These are phyloP conservation scores for Echria macrotheca DNA, from an alignment of 495 filamentous ascomycete genomes.

Conservation along the genomic window DNA sequence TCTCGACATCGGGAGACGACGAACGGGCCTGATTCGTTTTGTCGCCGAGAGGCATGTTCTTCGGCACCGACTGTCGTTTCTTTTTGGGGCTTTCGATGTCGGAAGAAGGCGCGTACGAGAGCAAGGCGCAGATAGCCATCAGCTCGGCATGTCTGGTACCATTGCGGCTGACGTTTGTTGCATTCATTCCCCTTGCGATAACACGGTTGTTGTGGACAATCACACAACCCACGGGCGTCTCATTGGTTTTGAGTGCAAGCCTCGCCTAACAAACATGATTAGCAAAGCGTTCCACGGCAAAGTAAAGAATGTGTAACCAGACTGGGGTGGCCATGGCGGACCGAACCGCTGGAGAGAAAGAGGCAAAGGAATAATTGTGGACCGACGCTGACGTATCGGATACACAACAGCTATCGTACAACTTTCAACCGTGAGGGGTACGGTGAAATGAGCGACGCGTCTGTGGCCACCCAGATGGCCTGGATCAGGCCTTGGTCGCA, in stretches of 20 bases:
- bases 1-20: constrained; percentile 5
- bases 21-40: constrained; percentile 15
- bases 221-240: constrained; percentile 96
- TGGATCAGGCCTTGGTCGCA: no score
- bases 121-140: constrained; percentile 64
- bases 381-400: constrained; percentile 6
- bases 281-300: no score
- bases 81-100: constrained; percentile 15
- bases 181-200: constrained; percentile 88
- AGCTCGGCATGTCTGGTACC: constrained; percentile 95
- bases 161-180: constrained; percentile 80
- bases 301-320: no score
- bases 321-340: no score
- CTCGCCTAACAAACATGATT: constrained; percentile 53
- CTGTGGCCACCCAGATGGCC: no score
- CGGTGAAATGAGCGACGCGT: constrained; percentile 4
- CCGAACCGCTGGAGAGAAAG: no score
- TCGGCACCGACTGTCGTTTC: constrained; percentile 1
- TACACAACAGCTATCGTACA: constrained; percentile 2
- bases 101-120: constrained; percentile 26
- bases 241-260: constrained; percentile 70
- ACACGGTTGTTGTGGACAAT: constrained; percentile 69
- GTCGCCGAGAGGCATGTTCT: constrained; percentile 14
- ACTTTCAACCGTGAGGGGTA: constrained; percentile 7
- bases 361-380: no score